These are phyloP conservation scores for Komagataella pseudopastoris DNA, from an alignment of 805 yeast species.

Conservation along the genomic window DNA sequence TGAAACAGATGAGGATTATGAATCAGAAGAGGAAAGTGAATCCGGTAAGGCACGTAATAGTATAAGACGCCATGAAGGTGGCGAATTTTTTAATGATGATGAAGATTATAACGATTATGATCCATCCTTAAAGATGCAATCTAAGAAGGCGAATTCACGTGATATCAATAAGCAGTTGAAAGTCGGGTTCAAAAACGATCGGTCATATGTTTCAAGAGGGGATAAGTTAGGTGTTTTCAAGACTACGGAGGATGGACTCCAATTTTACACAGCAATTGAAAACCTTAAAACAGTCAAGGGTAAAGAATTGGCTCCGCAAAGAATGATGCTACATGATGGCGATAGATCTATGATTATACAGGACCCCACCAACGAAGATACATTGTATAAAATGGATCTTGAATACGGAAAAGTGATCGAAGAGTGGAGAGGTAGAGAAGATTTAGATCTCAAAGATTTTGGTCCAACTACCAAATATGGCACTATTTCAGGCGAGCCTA, in stretches of 20 bases:
- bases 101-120: constrained; percentile 25
- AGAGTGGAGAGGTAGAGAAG: constrained; percentile 54
- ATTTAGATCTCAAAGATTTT: constrained; percentile 37
- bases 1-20: constrained; percentile 21
- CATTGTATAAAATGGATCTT: constrained; percentile 63
- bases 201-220: constrained; percentile 73
- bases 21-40: constrained; percentile 13
- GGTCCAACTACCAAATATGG: constrained; percentile 66
- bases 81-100: constrained; percentile 19
- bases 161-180: constrained; percentile 46
- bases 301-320: constrained; percentile 33
- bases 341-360: constrained; percentile 61
- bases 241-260: constrained; percentile 35
- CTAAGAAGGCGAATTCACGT: constrained; percentile 8
- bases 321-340: constrained; percentile 65
- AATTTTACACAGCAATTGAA: constrained; percentile 56
- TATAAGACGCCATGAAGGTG: constrained; percentile 1
- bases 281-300: constrained; percentile 41
- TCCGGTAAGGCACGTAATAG: constrained; percentile 3
- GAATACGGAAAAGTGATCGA: constrained; percentile 75
- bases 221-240: constrained; percentile 71
- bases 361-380: constrained; percentile 27
- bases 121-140: constrained; percentile 7
- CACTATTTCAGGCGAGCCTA: constrained; percentile 61
- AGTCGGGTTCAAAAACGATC: constrained; percentile 55